These are phyloP conservation scores for Globisporangium carolinianum DNA, from an alignment of 352 stramenopile species.

Conservation along the genomic window DNA sequence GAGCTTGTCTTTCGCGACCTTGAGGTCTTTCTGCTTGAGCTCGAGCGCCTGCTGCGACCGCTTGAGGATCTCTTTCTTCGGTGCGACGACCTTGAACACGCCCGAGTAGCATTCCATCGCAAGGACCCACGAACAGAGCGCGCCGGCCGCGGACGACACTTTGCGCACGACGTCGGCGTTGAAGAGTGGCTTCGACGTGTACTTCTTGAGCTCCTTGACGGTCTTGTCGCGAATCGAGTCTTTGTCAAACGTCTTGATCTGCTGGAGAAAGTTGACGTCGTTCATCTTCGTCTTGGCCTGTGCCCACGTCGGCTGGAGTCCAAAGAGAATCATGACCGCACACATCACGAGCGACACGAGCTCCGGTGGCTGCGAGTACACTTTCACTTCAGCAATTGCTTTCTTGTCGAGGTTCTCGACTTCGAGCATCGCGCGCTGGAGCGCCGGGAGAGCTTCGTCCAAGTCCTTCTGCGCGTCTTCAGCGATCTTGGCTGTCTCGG, in stretches of 20 bases:
- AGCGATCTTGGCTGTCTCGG: slow-evolving; percentile 91
- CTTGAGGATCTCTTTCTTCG: slow-evolving; percentile 87
- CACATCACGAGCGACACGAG: slow-evolving; percentile 91
- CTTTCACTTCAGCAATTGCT: slow-evolving; percentile 93
- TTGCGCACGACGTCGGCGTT: slow-evolving; percentile 89
- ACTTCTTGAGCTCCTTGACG: slow-evolving; percentile 93
- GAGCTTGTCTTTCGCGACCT: slow-evolving; percentile 86
- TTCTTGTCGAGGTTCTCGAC: slow-evolving; percentile 96
- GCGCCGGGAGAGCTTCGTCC: slow-evolving; percentile 88
- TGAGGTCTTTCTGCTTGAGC: slow-evolving; percentile 85
- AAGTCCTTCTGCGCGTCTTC: slow-evolving; percentile 94
- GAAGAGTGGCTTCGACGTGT: slow-evolving; percentile 80
- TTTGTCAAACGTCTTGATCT: slow-evolving; percentile 96
- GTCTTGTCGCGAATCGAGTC: slow-evolving; percentile 92
- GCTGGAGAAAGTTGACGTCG: slow-evolving; percentile 89
- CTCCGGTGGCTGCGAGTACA: slow-evolving; percentile 90
- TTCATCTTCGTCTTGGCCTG: slow-evolving; percentile 93
- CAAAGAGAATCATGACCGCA: slow-evolving; percentile 96
- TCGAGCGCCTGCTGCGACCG: slow-evolving; percentile 80
- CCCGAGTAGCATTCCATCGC: slow-evolving; percentile 90
- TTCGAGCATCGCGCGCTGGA: slow-evolving; percentile 91
- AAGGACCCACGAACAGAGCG: slow-evolving; percentile 88
- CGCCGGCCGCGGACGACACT: slow-evolving; percentile 81
- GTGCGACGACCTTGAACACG: slow-evolving; percentile 84
- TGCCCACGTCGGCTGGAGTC: slow-evolving; percentile 89